These are phyloP conservation scores for Metschnikowia borealis DNA, from an alignment of 805 yeast species.

Conservation along the genomic window DNA sequence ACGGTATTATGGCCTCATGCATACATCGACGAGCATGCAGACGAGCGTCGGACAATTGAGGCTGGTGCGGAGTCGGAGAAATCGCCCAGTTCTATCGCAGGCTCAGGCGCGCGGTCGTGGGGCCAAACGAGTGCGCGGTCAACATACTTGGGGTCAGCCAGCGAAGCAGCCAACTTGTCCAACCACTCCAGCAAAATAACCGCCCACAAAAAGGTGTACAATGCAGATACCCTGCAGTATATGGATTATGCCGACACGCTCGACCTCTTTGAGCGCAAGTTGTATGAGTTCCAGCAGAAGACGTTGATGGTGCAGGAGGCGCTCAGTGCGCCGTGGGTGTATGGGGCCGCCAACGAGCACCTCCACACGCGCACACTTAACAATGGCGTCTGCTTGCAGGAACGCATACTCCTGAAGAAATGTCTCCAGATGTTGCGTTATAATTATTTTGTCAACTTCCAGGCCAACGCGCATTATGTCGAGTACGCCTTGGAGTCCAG, in stretches of 20 bases:
- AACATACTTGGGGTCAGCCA: neutral
- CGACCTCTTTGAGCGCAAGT: conserved; percentile 8
- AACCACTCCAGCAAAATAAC: neutral
- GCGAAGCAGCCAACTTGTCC: neutral
- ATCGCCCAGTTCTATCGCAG: neutral
- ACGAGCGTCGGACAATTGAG: neutral
- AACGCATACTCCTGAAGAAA: conserved; percentile 2
- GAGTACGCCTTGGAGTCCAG: neutral
- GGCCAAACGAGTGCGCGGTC: neutral
- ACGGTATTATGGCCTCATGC: neutral
- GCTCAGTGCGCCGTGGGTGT: neutral
- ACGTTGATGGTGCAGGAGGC: conserved; percentile 3
- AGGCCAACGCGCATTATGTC: conserved; percentile 3
- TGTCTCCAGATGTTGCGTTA: conserved; percentile 9
- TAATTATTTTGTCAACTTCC: conserved; percentile 11
- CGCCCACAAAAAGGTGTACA: conserved; percentile 6
- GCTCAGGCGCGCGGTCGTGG: neutral
- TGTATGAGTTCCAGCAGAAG: conserved; percentile 5
- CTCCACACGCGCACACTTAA: neutral
- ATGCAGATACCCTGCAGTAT: conserved; percentile 6
- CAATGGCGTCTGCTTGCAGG: neutral
- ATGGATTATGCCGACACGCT: conserved; percentile 3
- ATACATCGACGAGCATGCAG: neutral
- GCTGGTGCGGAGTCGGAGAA: neutral
- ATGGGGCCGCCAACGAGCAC: conserved; percentile 2